A percentile compares a stretch with the other conserved stretches of the same genome.
These are phyloP conservation scores for Aspergillus quadrilineatus DNA, from an alignment of 2,329 filamentous ascomycete genomes.

Conservation along the genomic window DNA sequence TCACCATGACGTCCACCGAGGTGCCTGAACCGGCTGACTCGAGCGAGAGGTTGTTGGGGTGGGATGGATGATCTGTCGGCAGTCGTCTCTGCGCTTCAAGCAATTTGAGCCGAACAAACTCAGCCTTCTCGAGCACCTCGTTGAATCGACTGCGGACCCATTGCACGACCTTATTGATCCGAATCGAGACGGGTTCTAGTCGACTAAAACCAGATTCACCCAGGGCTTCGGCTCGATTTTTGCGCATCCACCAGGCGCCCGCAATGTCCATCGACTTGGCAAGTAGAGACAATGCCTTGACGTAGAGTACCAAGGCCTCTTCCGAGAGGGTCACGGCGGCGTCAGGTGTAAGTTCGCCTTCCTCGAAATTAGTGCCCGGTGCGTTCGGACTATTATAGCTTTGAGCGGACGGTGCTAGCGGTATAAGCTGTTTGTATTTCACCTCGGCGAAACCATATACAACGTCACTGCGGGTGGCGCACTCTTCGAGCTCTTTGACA, in stretches of 20 bases:
- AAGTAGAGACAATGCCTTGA: conserved; percentile 86
- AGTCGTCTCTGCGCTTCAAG: conserved; percentile 81
- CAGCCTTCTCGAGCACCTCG: conserved; percentile 93
- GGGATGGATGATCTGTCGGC: conserved; percentile 79
- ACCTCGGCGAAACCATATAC: conserved; percentile 98
- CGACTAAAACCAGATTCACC: conserved; percentile 44
- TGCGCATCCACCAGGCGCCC: conserved; percentile 84
- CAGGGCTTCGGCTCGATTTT: conserved; percentile 64
- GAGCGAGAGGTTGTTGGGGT: conserved; percentile 73
- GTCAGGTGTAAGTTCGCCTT: conserved; percentile 78
- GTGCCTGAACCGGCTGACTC: conserved; percentile 61
- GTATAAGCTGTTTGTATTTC: conserved; percentile 96
- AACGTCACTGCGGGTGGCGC: conserved; percentile 88
- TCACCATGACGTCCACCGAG: conserved; percentile 76
- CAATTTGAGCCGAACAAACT: conserved; percentile 85
- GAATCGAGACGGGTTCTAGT: conserved; percentile 57
- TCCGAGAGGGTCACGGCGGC: conserved; percentile 85
- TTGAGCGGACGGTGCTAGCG: conserved; percentile 69
- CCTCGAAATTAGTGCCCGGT: conserved; percentile 47
- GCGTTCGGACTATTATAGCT: conserved; percentile 32
- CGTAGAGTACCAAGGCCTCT: conserved; percentile 91
- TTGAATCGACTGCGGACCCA: conserved; percentile 96
- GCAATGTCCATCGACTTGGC: conserved; percentile 96
- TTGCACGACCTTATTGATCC: conserved; percentile 91
- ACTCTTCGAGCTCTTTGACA: conserved; percentile 82